Evolutionary conservation across 169 alveolate species (phyloP), one percentile per base, ranked within the genome.

Genomic region (Babesia ovis): DNA sequence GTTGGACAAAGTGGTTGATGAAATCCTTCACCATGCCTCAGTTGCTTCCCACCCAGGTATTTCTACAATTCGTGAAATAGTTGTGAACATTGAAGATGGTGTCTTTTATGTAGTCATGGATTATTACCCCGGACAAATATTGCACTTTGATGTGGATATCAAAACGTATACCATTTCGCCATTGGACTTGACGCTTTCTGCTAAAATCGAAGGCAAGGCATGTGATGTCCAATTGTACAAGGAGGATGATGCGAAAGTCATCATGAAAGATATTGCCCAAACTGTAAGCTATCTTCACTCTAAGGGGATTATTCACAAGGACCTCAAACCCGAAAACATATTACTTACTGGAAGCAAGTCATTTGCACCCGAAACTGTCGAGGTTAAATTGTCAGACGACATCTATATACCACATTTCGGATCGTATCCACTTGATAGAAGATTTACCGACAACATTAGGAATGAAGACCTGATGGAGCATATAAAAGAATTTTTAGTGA

Each of bases 291-390:
- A 34, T 23, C 50, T 80, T 9, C 88, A 80, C 46, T 32, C 58
- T n/a, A 42, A 43, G 0, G 88, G 88, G 3, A 79, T 90, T 27
- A 68, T 87, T 9, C 94, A 90, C 61, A 84, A 86, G 69, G 94
- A 90, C 42, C 75, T 90, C 53, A 90, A 90, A 59, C 94, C 94
- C 0, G 94, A 90, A 55, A 90, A 90, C 43, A 71, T 90, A 42
- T 67, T 90, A 3, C 56, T 83, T 59, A 66, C 68, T 43, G 41
- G 37, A 16, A 29, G 11, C n/a, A 41, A 29, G 29, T 8, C 83
- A 11, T 37, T 20, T n/a, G 43, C 54, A 50, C 57, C 39, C 48
- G 88, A 80, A 23, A 29, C 59, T 27, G 56, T 71, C 12, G 59
- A 46, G 5, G 45, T 2, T 5, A 12, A 18, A 1, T 2, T 27